Conservation (phyloP, 2,329 filamentous ascomycete species). For the Scorias spongiosa region DNA sequence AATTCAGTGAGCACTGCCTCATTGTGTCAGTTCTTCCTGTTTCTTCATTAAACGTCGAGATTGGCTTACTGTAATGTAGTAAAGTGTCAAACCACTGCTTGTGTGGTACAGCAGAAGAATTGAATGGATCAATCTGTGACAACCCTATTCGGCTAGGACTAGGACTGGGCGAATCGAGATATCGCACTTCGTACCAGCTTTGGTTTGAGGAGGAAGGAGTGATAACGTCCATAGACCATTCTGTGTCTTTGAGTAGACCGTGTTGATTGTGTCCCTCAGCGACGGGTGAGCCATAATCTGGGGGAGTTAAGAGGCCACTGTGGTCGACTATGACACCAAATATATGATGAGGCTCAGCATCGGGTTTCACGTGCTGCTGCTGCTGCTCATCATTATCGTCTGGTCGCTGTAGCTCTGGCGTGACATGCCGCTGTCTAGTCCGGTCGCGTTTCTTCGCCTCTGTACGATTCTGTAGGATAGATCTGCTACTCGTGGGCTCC, state of each 20-base stretch:
- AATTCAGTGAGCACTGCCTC: conserved; percentile 16
- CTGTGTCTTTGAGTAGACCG: too few relatives aligned
- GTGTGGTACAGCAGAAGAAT: conserved; percentile 17
- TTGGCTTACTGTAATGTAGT: conserved; percentile 14
- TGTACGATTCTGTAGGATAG: neutral
- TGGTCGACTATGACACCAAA: neutral
- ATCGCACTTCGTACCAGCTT: neutral
- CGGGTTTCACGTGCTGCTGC: neutral
- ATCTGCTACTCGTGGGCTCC: neutral
- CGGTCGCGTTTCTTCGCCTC: neutral
- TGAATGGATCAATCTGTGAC: conserved; percentile 15
- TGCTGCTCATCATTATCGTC: neutral
- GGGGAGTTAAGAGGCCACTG: conserved; percentile 1
- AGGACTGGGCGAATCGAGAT: neutral
- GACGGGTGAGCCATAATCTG: conserved; percentile 1
- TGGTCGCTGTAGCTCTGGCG: neutral
- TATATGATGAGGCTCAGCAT: conserved; percentile 2
- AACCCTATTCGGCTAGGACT: neutral
- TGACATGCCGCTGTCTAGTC: neutral
- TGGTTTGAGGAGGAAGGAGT: too few relatives aligned
- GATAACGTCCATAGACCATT: too few relatives aligned
- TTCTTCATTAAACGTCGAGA: neutral
- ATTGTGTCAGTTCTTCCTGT: neutral
- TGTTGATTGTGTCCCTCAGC: too few relatives aligned
- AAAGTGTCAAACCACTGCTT: conserved; percentile 17